phyloP scores from a whole-genome alignment of 2,329 filamentous ascomycete genomes.

The Diaporthe sp. region DNA sequence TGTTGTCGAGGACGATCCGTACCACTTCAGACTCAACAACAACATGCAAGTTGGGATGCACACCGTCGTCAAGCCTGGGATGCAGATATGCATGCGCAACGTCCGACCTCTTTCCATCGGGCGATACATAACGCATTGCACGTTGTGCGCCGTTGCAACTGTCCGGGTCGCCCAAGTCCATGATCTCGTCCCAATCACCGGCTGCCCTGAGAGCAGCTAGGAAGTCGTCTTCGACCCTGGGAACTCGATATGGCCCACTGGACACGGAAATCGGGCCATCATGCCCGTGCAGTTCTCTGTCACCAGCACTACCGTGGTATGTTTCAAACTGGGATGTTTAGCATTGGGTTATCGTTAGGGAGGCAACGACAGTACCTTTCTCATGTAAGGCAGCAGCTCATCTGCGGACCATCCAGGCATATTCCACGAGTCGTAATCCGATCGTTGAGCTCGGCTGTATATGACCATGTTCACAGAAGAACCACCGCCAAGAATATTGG shows the following conservation, averaged over 20 bases:
- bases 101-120: not conserved
- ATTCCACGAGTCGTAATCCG: conserved; percentile 49
- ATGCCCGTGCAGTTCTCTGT: conserved; percentile 62
- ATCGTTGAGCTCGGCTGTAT: conserved; percentile 49
- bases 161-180: not conserved
- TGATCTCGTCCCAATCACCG: not conserved
- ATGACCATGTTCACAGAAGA: conserved; percentile 63
- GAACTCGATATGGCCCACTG: conserved; percentile 58
- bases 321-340: conserved; percentile 58
- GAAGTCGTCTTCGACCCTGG: conserved; percentile 57
- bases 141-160: not conserved
- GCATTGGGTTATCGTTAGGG: not conserved
- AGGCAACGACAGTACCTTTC: conserved; percentile 54
- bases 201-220: not conserved
- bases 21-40: not conserved
- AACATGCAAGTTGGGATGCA: not conserved
- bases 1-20: not conserved
- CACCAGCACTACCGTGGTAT: conserved; percentile 56
- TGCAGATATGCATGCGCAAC: not conserved
- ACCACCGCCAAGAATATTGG: conserved; percentile 67
- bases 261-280: conserved; percentile 62
- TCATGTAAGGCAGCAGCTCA: conserved; percentile 61
- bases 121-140: not conserved
- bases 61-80: not conserved
- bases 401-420: conserved; percentile 48